Base-by-base conservation (phyloP, 2,329 filamentous ascomycete genomes). In the Cadophora luteo-olivacea region DNA sequence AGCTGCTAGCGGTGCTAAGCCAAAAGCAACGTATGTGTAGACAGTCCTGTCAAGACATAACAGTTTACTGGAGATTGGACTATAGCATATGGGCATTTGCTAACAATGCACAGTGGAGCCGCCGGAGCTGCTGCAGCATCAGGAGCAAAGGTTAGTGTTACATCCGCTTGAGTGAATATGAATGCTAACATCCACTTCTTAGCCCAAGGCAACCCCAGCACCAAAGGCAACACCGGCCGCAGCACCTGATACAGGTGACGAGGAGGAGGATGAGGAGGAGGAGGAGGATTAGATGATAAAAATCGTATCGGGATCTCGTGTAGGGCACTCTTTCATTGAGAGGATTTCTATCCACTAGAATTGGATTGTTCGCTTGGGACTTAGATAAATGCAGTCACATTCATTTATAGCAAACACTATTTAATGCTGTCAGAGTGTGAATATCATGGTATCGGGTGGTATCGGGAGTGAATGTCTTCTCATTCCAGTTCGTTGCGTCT, bases 181-280 rank as follows among this genome's bases (percentile, higher is more conserved):
- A 8, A 41, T 58, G 14, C 19, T 58, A 32, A 58, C 33, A 58
- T 22, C 52, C 7, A 33, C 4, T 2, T 33, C 19, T n/a, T n/a
- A 55, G 52, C 52, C 52, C 24, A 55, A 55, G 52, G 14, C 52
- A 55, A 55, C 25, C 14, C 11, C 52, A 19, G 32, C 52, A 38
- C 57, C 57, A 45, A 38, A 58, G 38, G 55, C 55, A 0, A 58
- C 57, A 25, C 57, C 57, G 25, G 57, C 57, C 6, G 22, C 57
- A 5, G 38, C 32, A 38, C n/a, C 57, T 45, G 36, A 16, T 29
- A 33, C 33, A 1, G 57, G 33, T 38, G 33, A 45, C 16, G 33
- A 45, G 3, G 57, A 45, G 22, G 55, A 58, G 19, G 55, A 58
- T 6, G 55, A 60, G 57, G 55, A 58, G 4, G 55, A 60, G 55